Base-by-base conservation (phyloP, 1,284 basidiomycete genomes). In the Anthracocystis panici-leucophaei region DNA sequence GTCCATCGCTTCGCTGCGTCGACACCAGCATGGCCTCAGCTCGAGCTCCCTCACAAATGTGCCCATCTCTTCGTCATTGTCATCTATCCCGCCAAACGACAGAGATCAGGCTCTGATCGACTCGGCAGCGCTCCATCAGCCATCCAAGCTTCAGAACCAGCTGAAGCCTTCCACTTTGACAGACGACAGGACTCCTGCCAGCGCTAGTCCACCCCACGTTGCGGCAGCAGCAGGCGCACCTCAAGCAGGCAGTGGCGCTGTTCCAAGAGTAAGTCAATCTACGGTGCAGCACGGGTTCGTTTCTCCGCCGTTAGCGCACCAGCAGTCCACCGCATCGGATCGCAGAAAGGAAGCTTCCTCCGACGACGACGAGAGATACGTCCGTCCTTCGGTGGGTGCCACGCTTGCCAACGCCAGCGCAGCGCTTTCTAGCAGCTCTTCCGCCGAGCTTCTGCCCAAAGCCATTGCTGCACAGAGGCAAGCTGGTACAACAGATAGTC, bases 351-450 rank as follows among this genome's bases (percentile, higher is more conserved):
- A 70, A 11, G 62, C 52, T 33, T 76, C 74, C 11, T 76, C 74
- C 8, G 74, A 76, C 35, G 68, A 75, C 35, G 73, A 71, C 12
- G 68, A 65, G 16, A 51, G 68, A 52, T 65, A 65, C 20, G 54
- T 53, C 4, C 57, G 70, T 6, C 58, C 65, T 16, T 62, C 63
- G n/a, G 75, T 75, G 6, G 65, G 62, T 14, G 56, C 55, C 2
- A 78, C 73, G 16, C 76, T 80, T 20, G 66, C 64, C 21, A 68
- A 67, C 20, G 78, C 78, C 27, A 73, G 65, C 20, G 72, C 68
- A 3, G 70, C 78, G 6, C 71, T 80, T 4, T 72, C 75, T 21
- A 71, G 72, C 54, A 73, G 73, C 62, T 71, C 75, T 18, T 78
- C 78, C 5, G 54, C 60, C 4, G 78, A 79, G 27, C 56, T 79